Base-by-base conservation (phyloP, 768 basidiomycete species). In the Pilatotrama ljubarskyi region DNA sequence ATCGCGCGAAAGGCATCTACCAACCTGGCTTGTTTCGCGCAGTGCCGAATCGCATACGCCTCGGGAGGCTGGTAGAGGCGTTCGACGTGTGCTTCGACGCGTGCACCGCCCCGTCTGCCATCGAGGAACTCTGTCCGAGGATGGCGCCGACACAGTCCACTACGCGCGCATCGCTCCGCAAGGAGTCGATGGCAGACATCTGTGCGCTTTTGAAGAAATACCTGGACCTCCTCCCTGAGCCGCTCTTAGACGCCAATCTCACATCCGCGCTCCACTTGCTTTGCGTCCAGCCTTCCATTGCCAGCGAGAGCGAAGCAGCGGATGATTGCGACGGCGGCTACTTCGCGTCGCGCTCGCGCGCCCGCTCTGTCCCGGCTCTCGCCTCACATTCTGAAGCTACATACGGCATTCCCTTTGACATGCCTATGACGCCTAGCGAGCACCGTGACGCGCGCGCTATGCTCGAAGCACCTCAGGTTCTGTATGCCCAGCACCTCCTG, bases 181-280 rank as follows among this genome's bases (percentile, higher is more conserved):
- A 69, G 6, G 77, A 79, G 62, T 61, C 72, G 0, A 79, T 76
- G 62, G 72, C 79, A 1, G 76, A 80, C 58, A 70, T 82, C 40
- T 77, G 78, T 64, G 78, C 79, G 0, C 70, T 82, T 36, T 66
- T 84, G 24, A 76, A 78, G 13, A 74, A 76, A 1, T 84, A 78
- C 61, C 73, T 84, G 53, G 75, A 76, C 17, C 74, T 77, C 51
- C 73, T 84, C 7, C 80, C 83, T 1, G 69, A 70, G 48, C 77
- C 83, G 0, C 70, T 84, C 22, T 64, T 85, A 47, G 77, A 79
- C 50, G 67, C 74, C 2, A 69, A 68, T 1, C 68, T 82, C 15
- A 77, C 77, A 58, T 63, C 72, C 0, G 76, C 79, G 0, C 76
- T 83, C 51, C 75, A 68, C 72, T 0, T 76, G 75, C 47, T 55